phyloP scores from a whole-genome alignment of 2,329 filamentous ascomycete genomes.

The Dactylellina haptotyla region DNA sequence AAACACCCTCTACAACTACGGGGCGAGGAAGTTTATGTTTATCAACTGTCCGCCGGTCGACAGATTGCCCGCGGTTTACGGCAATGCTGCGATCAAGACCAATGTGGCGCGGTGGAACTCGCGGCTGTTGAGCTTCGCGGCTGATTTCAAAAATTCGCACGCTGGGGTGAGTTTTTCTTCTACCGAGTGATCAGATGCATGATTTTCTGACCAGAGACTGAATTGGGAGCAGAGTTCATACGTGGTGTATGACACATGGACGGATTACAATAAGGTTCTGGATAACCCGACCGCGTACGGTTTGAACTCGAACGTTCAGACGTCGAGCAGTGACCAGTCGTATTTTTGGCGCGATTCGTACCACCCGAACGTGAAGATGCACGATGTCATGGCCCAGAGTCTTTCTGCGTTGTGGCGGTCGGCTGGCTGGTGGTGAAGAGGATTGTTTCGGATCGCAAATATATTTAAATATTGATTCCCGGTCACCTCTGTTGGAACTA shows the following conservation, averaged over 20 bases:
- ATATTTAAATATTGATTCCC: too few relatives aligned
- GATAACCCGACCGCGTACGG: constrained; percentile 37
- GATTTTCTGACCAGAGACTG: not conserved
- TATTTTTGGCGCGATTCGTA: constrained; percentile 50
- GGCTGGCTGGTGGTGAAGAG: constrained; percentile 37
- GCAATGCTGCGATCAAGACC: constrained; percentile 38
- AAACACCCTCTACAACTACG: constrained; percentile 33
- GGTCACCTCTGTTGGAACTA: too few relatives aligned
- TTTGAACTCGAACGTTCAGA: constrained; percentile 22
- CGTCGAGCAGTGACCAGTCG: constrained; percentile 18
- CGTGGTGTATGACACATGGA: constrained; percentile 41
- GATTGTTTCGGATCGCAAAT: too few relatives aligned
- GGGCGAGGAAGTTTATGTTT: constrained; percentile 43
- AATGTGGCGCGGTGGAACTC: constrained; percentile 44
- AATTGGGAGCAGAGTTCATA: not conserved
- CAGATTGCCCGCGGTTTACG: constrained; percentile 32
- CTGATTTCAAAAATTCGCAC: constrained; percentile 33
- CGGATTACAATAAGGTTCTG: constrained; percentile 44
- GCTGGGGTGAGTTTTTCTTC: constrained; percentile 45
- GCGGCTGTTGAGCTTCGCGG: constrained; percentile 21
- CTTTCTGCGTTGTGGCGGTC: constrained; percentile 29
- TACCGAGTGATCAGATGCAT: not conserved
- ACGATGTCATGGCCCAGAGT: constrained; percentile 49
- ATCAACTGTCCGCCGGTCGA: constrained; percentile 39
- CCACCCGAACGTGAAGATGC: constrained; percentile 45